Base-by-base conservation (phyloP, 2,329 filamentous ascomycete species). In the Botryotinia globosa region DNA sequence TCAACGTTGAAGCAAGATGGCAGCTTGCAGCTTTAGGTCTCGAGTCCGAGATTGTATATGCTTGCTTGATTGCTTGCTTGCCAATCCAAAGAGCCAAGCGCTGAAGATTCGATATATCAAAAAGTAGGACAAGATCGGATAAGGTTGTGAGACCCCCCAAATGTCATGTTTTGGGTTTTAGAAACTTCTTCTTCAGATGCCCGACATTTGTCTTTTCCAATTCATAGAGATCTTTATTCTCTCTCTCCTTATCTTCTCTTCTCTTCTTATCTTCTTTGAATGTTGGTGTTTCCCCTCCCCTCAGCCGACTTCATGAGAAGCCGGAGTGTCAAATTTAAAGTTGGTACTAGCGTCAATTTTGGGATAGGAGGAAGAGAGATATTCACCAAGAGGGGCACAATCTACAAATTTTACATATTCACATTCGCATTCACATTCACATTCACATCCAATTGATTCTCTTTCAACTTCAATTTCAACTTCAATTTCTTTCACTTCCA, bases 111-210 rank as follows among this genome's bases (percentile, higher is more conserved):
- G 69, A 68, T 74, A 73, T 68, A 71, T 54, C 20, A 32, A 48
- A 45, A 54, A 69, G 74, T 75, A 37, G 66, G 32, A 74, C 74
- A 71, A 73, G 72, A 76, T 75, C 58, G 64, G 72, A 72, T 54
- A 54, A 74, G 67, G 69, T 71, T 67, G 74, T 75, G 54, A 61
- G 58, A 75, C 72, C 4, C 72, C 4, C 20, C 59, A 65, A 37
- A 65, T 64, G 71, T 72, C 70, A 73, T 72, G 37, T 54, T 68
- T 66, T 58, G 72, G 63, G 56, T 61, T 44, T 25, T 54, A 25
- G 56, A 54, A 65, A 65, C 29, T 54, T 71, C 69, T 71, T 65
- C 61, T 51, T 64, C 44, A 59, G 65, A 63, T 56, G n/a, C n/a
- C n/a, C n/a, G 56, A 58, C 51, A 51, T 22, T 45, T 70, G 45